Conservation (phyloP, 2,329 filamentous ascomycete genomes). For the Camillea tinctor region DNA sequence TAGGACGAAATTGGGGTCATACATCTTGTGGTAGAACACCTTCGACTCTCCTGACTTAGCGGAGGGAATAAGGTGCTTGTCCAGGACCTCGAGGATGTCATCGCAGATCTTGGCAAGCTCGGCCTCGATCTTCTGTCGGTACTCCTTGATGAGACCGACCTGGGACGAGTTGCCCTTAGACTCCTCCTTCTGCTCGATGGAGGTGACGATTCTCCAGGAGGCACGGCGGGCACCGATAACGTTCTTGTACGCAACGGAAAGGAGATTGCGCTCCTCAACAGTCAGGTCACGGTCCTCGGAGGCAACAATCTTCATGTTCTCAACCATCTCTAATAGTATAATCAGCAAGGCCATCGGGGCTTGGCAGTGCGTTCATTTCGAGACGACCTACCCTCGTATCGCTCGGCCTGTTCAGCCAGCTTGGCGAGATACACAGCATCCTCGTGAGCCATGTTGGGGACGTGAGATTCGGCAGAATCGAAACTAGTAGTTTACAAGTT, state of each 20-base stretch:
- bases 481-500: slow-evolving; percentile 11
- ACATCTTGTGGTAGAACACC: slow-evolving; percentile 99
- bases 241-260: slow-evolving; percentile 99
- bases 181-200: slow-evolving; percentile 99
- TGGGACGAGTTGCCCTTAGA: slow-evolving; percentile 95
- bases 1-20: slow-evolving; percentile 35
- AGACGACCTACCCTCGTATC: slow-evolving; percentile 84
- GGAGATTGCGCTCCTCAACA: slow-evolving; percentile 95
- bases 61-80: slow-evolving; percentile 90
- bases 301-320: slow-evolving; percentile 99
- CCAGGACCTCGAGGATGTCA: slow-evolving; percentile 92
- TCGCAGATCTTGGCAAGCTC: slow-evolving; percentile 98
- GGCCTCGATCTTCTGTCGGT: slow-evolving; percentile 96
- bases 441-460: slow-evolving; percentile 93
- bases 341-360: slow-evolving; percentile 14
- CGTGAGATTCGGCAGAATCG: slow-evolving; percentile 19
- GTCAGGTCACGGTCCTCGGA: slow-evolving; percentile 80
- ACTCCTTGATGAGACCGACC: slow-evolving; percentile 91
- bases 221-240: slow-evolving; percentile 95
- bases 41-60: slow-evolving; percentile 96
- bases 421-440: slow-evolving; percentile 99
- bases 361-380: slow-evolving; percentile 1
- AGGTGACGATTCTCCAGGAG: slow-evolving; percentile 97
- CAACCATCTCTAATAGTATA: slow-evolving; percentile 80
- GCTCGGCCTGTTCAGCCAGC: slow-evolving; percentile 99